A percentile compares a stretch with the other conserved stretches of the same genome.
Evolutionary conservation across 352 stramenopile species (phyloP).

Genomic region (Albugo candida): DNA sequence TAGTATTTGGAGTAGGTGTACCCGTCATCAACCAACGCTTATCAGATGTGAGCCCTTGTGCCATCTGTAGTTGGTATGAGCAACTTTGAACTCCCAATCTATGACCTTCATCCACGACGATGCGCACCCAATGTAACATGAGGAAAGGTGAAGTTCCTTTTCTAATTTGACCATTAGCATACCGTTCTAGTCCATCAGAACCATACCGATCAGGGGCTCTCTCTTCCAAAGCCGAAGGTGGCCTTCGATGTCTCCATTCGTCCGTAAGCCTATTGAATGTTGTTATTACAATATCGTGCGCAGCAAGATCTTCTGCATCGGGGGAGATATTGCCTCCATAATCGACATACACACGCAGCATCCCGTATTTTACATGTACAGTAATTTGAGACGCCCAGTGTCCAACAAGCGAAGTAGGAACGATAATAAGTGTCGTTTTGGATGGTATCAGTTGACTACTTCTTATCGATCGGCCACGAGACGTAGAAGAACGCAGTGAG

Average conservation of each 20-base stretch:
- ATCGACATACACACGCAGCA: conserved; percentile 29
- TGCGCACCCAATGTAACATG: conserved; percentile 60
- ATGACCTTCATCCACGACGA: conserved; percentile 93
- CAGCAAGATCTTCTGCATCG: conserved; percentile 19
- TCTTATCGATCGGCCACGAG: conserved; percentile 23
- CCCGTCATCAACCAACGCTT: conserved; percentile 94
- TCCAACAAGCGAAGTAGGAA: conserved; percentile 47
- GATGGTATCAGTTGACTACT: conserved; percentile 23
- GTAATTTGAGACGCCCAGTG: conserved; percentile 68
- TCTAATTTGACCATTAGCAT: conserved; percentile 32
- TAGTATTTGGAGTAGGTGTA: conserved; percentile 84
- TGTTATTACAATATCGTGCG: conserved; percentile 54
- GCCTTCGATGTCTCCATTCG: conserved; percentile 46
- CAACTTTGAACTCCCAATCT: conserved; percentile 62
- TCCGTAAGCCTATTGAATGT: conserved; percentile 35
- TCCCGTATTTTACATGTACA: conserved; percentile 16
- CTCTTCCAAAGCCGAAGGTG: conserved; percentile 33
- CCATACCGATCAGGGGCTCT: conserved; percentile 45
- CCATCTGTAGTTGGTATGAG: conserved; percentile 63
- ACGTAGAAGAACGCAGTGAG: conserved; percentile 19
- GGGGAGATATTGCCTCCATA: conserved; percentile 18
- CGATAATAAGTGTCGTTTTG: conserved; percentile 38
- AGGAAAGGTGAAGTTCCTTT: conserved; percentile 35
- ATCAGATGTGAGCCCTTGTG: conserved; percentile 56
- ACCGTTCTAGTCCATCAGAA: conserved; percentile 23